Evolutionary conservation across 495 filamentous ascomycete genomes (phyloP), one percentile per base, ranked within the genome.

Genomic region (Podospora sp.): DNA sequence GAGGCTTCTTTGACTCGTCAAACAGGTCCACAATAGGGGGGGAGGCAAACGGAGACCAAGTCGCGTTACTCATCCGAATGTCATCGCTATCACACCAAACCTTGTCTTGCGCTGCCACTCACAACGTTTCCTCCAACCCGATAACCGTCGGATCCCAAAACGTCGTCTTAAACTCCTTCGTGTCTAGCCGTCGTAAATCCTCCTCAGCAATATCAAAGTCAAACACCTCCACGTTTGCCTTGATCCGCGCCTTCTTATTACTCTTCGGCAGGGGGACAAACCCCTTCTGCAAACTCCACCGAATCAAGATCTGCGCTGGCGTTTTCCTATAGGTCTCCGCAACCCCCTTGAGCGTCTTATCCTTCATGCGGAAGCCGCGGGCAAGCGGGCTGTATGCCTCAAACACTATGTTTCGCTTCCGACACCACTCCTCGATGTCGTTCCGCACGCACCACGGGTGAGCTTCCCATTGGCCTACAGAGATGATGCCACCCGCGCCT

Each of bases 401-500:
- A 21, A 95, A 78, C 27, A 93, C 78, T 7, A 94, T 83, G 22
- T 87, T 86, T 27, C 89, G 82, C 72, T 87, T 81, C 65, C 83
- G 72, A 70, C 90, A 89, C 90, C 94, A 97, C 58, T 87, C 82
- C 11, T 88, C 87, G 29, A 98, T 90, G 70, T 95, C 91, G 6
- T 82, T 81, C 12, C 94, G 82, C 3, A 87, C 81, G n/a, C 90
- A 87, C 92, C 92, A 97, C 0, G 94, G 93, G 73, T 98, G 94
- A n/a, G 97, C 80, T 78, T 97, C 94, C 73, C 92, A 91, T 76
- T 97, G 93, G 12, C 91, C 92, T 8, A 97, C 91, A 60, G 86
- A 88, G 71, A 97, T 83, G 20, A 92, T 79, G 3, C 91, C 92
- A 12, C 90, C 92, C 61, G 84, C 87, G 9, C 90, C 91, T 14